These are phyloP conservation scores for Saxophila tyrrhenica DNA, from an alignment of 495 filamentous ascomycete species.

Conservation along the genomic window DNA sequence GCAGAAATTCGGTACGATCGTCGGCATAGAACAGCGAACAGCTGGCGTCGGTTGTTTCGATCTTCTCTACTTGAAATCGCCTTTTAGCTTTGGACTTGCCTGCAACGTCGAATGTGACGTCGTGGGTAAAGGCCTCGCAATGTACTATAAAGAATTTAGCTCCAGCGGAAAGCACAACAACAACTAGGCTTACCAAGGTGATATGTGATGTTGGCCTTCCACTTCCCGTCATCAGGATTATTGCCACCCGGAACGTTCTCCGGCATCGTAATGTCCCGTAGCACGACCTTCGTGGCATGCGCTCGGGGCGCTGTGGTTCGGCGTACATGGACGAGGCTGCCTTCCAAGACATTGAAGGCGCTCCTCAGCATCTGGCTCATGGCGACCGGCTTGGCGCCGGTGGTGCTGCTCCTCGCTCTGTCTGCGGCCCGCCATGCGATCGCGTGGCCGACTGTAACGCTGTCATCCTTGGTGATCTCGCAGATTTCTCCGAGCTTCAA, in stretches of 20 bases:
- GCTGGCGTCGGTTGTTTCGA: conserved; percentile 7
- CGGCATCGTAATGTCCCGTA: conserved; percentile 41
- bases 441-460: conserved; percentile 25
- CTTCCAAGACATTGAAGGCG: conserved; percentile 46
- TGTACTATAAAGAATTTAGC: not conserved
- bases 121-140: conserved; percentile 9
- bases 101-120: conserved; percentile 13
- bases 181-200: not conserved
- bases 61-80: conserved; percentile 25
- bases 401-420: conserved; percentile 32
- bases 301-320: conserved; percentile 29
- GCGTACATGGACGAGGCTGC: conserved; percentile 43
- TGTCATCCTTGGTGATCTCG: conserved; percentile 11
- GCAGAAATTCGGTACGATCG: conserved; percentile 14
- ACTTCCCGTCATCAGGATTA: conserved; percentile 41
- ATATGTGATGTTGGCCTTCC: conserved; percentile 42
- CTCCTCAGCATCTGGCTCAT: conserved; percentile 55
- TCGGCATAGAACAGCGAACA: conserved; percentile 14
- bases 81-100: conserved; percentile 25
- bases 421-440: conserved; percentile 56
- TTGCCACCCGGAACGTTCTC: conserved; percentile 29
- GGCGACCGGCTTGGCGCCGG: conserved; percentile 49
- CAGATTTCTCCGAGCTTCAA: conserved; percentile 51
- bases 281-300: conserved; percentile 34
- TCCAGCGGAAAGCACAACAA: too few species aligned